Percentiles rank a stretch among this genome's conserved stretches.
phyloP scores from a whole-genome alignment of 2,329 filamentous ascomycete genomes.

The Curvularia spicifera region DNA sequence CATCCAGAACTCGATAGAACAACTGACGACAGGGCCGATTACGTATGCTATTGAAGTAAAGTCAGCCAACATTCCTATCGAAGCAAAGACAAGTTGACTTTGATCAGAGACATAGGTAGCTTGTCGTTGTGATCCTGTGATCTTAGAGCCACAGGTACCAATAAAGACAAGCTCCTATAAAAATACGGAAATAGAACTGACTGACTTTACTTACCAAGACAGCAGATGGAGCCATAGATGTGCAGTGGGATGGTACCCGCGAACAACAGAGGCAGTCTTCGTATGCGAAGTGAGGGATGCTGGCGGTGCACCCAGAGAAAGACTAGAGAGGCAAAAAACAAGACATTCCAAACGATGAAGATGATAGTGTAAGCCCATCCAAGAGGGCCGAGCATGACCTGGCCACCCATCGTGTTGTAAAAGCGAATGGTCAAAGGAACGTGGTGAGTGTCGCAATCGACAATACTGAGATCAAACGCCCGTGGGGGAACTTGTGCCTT shows the following conservation, averaged over 20 bases:
- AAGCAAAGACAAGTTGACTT: neutral
- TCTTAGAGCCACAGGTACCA: neutral
- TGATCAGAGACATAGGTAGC: neutral
- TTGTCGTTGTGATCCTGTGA: neutral
- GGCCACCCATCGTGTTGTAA: conserved; percentile 21
- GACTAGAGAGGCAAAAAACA: conserved; percentile 19
- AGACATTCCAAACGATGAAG: conserved; percentile 28
- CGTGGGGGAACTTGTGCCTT: conserved; percentile 4
- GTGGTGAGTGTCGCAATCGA: conserved; percentile 10
- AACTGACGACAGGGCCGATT: conserved; percentile 33
- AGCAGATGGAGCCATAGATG: conserved; percentile 29
- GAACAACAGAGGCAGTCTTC: conserved; percentile 39
- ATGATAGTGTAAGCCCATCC: conserved; percentile 31
- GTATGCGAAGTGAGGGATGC: conserved; percentile 41
- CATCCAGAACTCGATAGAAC: conserved; percentile 40
- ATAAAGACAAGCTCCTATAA: neutral
- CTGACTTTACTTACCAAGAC: conserved; percentile 22
- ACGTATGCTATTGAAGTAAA: conserved; percentile 28
- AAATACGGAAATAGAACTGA: neutral
- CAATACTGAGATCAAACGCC: neutral
- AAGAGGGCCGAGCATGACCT: conserved; percentile 19
- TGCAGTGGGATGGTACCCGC: conserved; percentile 35
- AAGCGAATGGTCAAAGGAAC: conserved; percentile 8
- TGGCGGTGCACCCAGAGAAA: conserved; percentile 37
- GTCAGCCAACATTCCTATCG: neutral